Base-by-base conservation (phyloP, 208 protist species). In the Hexamita inflata region DNA sequence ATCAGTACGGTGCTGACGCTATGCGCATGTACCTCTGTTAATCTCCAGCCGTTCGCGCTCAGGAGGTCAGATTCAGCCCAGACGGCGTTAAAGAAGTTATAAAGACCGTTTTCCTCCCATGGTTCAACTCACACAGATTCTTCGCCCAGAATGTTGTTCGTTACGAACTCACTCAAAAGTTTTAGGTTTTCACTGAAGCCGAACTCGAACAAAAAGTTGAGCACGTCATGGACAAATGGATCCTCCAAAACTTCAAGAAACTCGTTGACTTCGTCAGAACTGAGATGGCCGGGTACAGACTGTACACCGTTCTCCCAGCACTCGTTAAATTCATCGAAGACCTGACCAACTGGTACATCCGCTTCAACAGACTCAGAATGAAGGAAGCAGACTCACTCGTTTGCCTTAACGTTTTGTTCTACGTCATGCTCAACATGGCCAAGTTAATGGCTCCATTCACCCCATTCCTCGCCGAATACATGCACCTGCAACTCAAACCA, bases 11-110 rank as follows among this genome's bases (percentile, higher is more conserved):
- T 73, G 92, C 96, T 0, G 96, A 98, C 84, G 92, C 95, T 30
- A 82, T 99, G 34, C 86, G 95, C 59, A 89, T 99, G 78, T 99
- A 98, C 80, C 90, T 99, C 59, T 97, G 98, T 83, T 98, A 96
- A 81, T 98, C 94, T 24, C 95, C 95, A 41, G 96, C 97, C 1
- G 95, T 99, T 11, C 87, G 93, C 68, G 96, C 89, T 28, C 94
- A 99, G 79, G 81, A 86, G 28, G 83, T 99, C 24, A 85, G 87
- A 34, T 99, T 96, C 86, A 86, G 87, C 26, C 85, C 92, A 77
- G 79, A 79, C 9, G 91, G 89, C 74, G 95, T 99, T n/a, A 81
- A 87, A 73, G 89, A 84, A 42, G 89, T 99, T 38, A 85, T 98
- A 24, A 94, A 91, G 76, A 92, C 97, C 78, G 90, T 99, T 15